Conservation (phyloP, 2,329 filamentous ascomycete genomes). For the Alternaria arborescens region DNA sequence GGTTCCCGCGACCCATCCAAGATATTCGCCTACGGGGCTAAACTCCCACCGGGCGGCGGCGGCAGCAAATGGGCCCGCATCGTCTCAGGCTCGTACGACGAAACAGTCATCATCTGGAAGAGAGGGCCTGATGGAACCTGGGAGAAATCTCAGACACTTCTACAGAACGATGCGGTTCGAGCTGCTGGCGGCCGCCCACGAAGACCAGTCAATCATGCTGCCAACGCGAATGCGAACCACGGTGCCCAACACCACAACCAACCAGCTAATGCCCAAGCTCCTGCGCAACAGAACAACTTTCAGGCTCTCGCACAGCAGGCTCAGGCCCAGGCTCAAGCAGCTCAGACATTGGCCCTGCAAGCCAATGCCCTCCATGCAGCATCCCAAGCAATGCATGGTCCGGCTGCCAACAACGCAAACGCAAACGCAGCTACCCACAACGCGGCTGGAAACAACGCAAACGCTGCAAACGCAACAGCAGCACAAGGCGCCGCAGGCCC, state of each 20-base stretch:
- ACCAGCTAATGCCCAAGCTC: constrained; percentile 17
- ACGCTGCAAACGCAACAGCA: constrained; percentile 16
- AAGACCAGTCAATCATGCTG: constrained; percentile 35
- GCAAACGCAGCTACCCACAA: constrained; percentile 10
- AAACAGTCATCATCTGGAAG: constrained; percentile 94
- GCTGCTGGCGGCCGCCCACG: constrained; percentile 57
- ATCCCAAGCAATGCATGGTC: constrained; percentile 39
- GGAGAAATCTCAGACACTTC: constrained; percentile 77
- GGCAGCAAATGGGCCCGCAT: constrained; percentile 92
- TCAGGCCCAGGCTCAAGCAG: constrained; percentile 48
- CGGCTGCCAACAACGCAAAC: constrained; percentile 21
- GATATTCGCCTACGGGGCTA: constrained; percentile 82
- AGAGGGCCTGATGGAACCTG: constrained; percentile 85
- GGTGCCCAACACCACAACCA: constrained; percentile 29
- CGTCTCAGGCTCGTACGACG: constrained; percentile 95
- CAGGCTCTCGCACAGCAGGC: constrained; percentile 49
- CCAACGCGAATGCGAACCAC: constrained; percentile 28
- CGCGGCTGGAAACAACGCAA: not conserved
- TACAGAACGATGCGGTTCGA: constrained; percentile 72
- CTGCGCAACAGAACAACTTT: constrained; percentile 39
- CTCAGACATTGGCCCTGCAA: constrained; percentile 46
- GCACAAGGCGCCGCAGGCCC: constrained; percentile 24
- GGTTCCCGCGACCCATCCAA: constrained; percentile 79
- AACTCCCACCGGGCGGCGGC: constrained; percentile 88
- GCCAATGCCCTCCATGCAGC: constrained; percentile 47